Base-by-base conservation (phyloP, 2,329 filamentous ascomycete species). In the Xylaria sp. region DNA sequence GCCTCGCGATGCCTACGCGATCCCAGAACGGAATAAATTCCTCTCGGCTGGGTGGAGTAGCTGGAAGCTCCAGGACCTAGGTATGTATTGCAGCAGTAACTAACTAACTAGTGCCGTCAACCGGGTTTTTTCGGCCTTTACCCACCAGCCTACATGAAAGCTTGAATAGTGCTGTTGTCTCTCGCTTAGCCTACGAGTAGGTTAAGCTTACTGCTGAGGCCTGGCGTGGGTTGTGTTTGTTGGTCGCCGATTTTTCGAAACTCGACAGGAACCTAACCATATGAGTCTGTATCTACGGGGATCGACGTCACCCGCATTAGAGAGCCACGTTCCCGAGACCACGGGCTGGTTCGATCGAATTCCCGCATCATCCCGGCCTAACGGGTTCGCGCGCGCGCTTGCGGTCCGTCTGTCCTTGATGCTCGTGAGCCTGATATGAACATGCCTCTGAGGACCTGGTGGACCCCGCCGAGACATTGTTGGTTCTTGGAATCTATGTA, bases 261-360 rank as follows among this genome's bases (percentile, higher is more conserved):
- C 45, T 24, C 51, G 52, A n/a, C 38, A 38, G 49, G 9, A 26
- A 5, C 24, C 24, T 6, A 9, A 9, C 9, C 39, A 52, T 37
- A 48, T 45, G 42, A 21, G 50, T 54, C 48, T 47, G 58, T 51
- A 53, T 47, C 51, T 39, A 24, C 40, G 42, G 38, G 39, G 55
- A 60, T 60, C 51, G 52, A 53, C 47, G 54, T 54, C 52, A 56
- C 54, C 48, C 41, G 50, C 19, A 26, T 26, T 29, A 20, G 4
- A 26, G 38, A 22, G 46, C 50, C 13, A 40, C 29, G 39, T 21
- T 48, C 50, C 55, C 55, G 52, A 61, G 55, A 61, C 56, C 56
- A 50, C 48, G 55, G 55, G 50, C 50, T 61, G 49, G 43, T 56
- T 43, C 17, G 47, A 41, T 52, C 50, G 54, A 56, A 39, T 45